phyloP scores from a whole-genome alignment of 768 basidiomycete genomes.

The Kwoniella sp. region DNA sequence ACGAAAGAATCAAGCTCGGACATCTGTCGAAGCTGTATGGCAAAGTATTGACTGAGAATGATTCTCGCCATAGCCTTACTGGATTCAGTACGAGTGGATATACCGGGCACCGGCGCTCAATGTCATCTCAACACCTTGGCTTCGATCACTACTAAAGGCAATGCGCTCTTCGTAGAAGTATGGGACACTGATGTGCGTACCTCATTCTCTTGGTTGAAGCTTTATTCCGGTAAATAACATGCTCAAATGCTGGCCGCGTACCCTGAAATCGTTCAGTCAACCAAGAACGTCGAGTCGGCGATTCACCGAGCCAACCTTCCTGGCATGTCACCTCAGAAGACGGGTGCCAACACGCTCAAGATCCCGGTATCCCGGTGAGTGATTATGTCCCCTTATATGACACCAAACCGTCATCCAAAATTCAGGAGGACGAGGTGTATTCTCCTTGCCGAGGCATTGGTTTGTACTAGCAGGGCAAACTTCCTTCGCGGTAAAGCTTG shows the following conservation, averaged over 20 bases:
- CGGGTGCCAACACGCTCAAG: conserved; percentile 49
- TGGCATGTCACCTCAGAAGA: conserved; percentile 50
- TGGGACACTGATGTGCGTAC: conserved; percentile 55
- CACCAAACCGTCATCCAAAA: too few species aligned
- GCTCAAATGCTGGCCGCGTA: too few species aligned
- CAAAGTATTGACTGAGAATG: not conserved
- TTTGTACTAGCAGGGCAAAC: too few species aligned
- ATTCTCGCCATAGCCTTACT: conserved; percentile 42
- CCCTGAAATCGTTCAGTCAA: conserved; percentile 13
- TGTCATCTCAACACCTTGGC: conserved; percentile 47
- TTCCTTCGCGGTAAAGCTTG: too few species aligned
- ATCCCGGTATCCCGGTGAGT: conserved; percentile 51
- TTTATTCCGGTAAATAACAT: too few species aligned
- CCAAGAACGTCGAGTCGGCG: conserved; percentile 54
- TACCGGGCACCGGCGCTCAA: conserved; percentile 36
- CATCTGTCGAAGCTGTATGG: not conserved
- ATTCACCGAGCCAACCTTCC: conserved; percentile 55
- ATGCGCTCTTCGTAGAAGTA: conserved; percentile 50
- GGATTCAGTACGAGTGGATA: conserved; percentile 47
- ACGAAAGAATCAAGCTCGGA: not conserved
- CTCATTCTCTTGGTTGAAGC: too few species aligned
- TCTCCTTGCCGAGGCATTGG: too few species aligned
- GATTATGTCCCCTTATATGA: too few species aligned
- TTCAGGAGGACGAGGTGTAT: too few species aligned
- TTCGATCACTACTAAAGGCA: conserved; percentile 48